These are phyloP conservation scores for Reutealis trisperma DNA, from an alignment of 345 rosid species.

Conservation along the genomic window DNA sequence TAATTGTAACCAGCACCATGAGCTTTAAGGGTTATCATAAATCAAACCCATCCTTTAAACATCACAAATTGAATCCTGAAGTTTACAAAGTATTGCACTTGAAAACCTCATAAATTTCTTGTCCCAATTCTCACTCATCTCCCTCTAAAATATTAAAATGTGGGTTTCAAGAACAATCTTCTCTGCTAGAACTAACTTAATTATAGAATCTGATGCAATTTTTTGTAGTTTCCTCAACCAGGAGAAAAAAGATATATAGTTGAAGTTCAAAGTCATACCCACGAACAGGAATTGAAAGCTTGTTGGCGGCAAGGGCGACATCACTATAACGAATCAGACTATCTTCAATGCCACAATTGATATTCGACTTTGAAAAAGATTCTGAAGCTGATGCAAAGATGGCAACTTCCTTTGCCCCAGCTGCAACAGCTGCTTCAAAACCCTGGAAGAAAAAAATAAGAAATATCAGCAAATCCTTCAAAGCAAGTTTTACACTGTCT, in stretches of 20 bases:
- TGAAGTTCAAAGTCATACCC: slow-evolving; percentile 43
- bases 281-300: slow-evolving; percentile 61
- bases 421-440: slow-evolving; percentile 71
- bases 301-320: slow-evolving; percentile 54
- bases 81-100: no score
- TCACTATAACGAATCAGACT: slow-evolving; percentile 66
- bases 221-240: not conserved
- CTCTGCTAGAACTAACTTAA: not conserved
- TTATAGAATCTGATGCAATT: not conserved
- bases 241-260: not conserved
- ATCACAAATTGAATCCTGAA: no score
- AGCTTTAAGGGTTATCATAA: no score
- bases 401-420: slow-evolving; percentile 80
- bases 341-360: slow-evolving; percentile 72
- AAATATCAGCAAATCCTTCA: slow-evolving; percentile 15
- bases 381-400: slow-evolving; percentile 82
- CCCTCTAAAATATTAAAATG: no score
- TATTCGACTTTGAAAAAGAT: slow-evolving; percentile 72
- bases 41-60: no score
- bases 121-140: no score
- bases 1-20: no score
- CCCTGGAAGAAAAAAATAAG: slow-evolving; percentile 43
- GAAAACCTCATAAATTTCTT: no score
- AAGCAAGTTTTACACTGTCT: not conserved
- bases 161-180: not conserved